Percentiles rank a stretch among this genome's conserved stretches.
These are phyloP conservation scores for Prunus kanzakura DNA, from an alignment of 306 rosid genomes.

Conservation along the genomic window DNA sequence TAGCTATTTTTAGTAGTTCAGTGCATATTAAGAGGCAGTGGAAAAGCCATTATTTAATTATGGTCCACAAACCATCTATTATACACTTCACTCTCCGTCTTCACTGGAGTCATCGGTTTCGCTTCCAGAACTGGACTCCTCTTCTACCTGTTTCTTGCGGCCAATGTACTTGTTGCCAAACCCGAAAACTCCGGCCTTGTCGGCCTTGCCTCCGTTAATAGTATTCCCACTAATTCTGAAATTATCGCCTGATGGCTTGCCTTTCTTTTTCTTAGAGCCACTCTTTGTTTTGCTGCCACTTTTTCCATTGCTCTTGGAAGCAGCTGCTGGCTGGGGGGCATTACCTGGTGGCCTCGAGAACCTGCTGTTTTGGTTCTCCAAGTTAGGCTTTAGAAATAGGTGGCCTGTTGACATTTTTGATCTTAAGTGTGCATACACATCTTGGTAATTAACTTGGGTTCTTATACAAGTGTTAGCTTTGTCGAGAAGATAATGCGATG, in stretches of 20 bases:
- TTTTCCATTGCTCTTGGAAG: neutral
- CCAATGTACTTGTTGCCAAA: too few relatives aligned
- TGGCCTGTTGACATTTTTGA: neutral
- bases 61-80: too few relatives aligned
- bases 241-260: neutral
- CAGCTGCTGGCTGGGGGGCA: neutral
- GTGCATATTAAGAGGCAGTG: neutral
- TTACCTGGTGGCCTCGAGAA: neutral
- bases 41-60: too few relatives aligned
- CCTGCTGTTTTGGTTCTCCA: neutral
- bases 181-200: too few relatives aligned
- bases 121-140: too few relatives aligned
- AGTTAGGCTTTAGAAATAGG: neutral
- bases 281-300: neutral
- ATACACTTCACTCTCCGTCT: too few relatives aligned
- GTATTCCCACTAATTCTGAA: too few relatives aligned
- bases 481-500: too few relatives aligned
- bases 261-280: neutral
- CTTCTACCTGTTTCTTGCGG: too few relatives aligned
- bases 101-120: too few relatives aligned
- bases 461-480: neutral
- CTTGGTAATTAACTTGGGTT: neutral
- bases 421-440: neutral
- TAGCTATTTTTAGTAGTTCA: neutral
- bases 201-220: too few relatives aligned